Evolutionary conservation across 768 basidiomycete species (phyloP).

Genomic region (Leccinum truebloodii): DNA sequence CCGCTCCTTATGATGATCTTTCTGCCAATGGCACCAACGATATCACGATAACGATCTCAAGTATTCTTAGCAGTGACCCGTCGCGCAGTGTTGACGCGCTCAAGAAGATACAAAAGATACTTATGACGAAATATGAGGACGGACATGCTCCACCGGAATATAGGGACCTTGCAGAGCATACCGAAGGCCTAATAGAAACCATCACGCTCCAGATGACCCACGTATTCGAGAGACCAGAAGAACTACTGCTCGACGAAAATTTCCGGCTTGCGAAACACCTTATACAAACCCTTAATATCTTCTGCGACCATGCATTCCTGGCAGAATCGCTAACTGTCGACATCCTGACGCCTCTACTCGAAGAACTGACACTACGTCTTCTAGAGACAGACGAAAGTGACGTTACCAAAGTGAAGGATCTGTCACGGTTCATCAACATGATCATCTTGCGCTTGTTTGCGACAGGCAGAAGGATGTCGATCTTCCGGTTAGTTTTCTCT

Average conservation of each 20-base stretch:
- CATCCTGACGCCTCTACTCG: slow-evolving; percentile 82
- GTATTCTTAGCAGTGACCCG: slow-evolving; percentile 86
- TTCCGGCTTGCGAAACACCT: slow-evolving; percentile 96
- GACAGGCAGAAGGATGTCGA: slow-evolving; percentile 84
- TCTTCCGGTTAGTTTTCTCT: slow-evolving; percentile 69
- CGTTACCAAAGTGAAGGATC: slow-evolving; percentile 83
- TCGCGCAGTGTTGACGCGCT: slow-evolving; percentile 87
- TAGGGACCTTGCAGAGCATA: slow-evolving; percentile 75
- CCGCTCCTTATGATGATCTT: slow-evolving; percentile 26
- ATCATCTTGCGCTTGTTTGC: slow-evolving; percentile 93
- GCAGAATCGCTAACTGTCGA: slow-evolving; percentile 86
- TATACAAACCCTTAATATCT: slow-evolving; percentile 93
- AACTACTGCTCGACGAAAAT: slow-evolving; percentile 72
- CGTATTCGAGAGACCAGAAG: slow-evolving; percentile 81
- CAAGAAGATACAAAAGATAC: slow-evolving; percentile 88
- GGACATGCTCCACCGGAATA: slow-evolving; percentile 70
- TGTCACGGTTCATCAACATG: slow-evolving; percentile 98
- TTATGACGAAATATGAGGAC: slow-evolving; percentile 73
- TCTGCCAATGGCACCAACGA: slow-evolving; percentile 43
- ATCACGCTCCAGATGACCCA: slow-evolving; percentile 91
- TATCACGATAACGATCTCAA: slow-evolving; percentile 82
- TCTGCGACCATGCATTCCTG: slow-evolving; percentile 87
- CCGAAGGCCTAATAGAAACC: slow-evolving; percentile 85
- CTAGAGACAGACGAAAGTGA: slow-evolving; percentile 91
- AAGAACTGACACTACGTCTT: slow-evolving; percentile 87